Evolutionary conservation across 257 asterid genomes (phyloP), one percentile per base, ranked within the genome.

Genomic region (Fraxinus anomala): DNA sequence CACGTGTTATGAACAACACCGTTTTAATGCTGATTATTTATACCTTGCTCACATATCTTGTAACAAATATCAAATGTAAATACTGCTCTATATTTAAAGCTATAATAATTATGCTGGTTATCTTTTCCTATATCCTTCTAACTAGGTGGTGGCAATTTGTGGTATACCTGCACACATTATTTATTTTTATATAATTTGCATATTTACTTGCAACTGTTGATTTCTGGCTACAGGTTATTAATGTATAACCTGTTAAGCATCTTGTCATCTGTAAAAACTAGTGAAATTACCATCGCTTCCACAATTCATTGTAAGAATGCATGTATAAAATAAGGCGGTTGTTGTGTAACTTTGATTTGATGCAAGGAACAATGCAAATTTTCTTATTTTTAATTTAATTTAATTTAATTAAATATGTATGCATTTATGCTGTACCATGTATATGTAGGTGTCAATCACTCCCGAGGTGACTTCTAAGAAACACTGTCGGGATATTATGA

Each of bases 401-500:
- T n/a, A n/a, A n/a, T n/a, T n/a, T n/a, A n/a, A n/a, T n/a, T n/a
- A 6, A n/a, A 7, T n/a, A 6, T 0, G 11, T 2, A 56, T 56
- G 0, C 30, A 5, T 56, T 21, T 21, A 24, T 6, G 8, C 12
- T 16, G 16, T 63, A 63, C 34, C 69, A 63, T 63, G 69, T 26
- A 10, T 56, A 31, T 31, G 66, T 34, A 94, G 99, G 90, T 94
- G 6, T 76, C 96, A 0, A 90, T 94, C 17, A 23, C 87, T 0
- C 99, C 99, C 0, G 99, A 92, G 44, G 96, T 94, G 2, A 2
- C 83, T 0, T 87, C 97, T 0, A 94, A 94, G 82, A 88, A 81
- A 21, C 91, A 88, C 1, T 84, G 91, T 47, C 75, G 97, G 61
- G 79, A 74, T 0, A 91, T 94, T 0, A 83, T 92, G 70, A 67